These are phyloP conservation scores for Penicillium glabrum DNA, from an alignment of 2,329 filamentous ascomycete species.

Conservation along the genomic window DNA sequence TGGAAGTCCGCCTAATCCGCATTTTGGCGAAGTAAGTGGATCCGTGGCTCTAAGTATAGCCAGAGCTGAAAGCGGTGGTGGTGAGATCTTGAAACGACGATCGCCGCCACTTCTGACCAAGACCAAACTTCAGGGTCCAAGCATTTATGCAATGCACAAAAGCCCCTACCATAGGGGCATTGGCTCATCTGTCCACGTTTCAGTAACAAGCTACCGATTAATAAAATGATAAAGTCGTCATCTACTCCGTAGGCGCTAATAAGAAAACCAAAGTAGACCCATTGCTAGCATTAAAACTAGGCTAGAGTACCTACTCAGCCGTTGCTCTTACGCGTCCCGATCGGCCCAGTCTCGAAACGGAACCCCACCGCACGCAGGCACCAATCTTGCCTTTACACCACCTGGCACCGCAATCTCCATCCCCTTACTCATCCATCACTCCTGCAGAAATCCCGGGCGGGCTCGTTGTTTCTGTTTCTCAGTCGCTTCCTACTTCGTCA, in stretches of 20 bases:
- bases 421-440: slow-evolving; percentile 9
- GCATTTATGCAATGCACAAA: background rate
- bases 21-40: background rate
- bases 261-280: background rate
- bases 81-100: slow-evolving; percentile 20
- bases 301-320: slow-evolving; percentile 4
- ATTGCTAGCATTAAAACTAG: background rate
- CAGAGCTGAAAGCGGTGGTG: slow-evolving; percentile 13
- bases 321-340: slow-evolving; percentile 26
- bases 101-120: slow-evolving; percentile 6
- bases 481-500: background rate
- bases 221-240: no score
- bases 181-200: background rate
- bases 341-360: slow-evolving; percentile 27
- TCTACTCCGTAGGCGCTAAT: no score
- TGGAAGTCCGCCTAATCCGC: no score
- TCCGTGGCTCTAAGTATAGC: slow-evolving; percentile 11
- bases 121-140: slow-evolving; percentile 8
- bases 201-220: background rate
- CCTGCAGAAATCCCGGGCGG: slow-evolving; percentile 22
- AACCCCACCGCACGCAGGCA: slow-evolving; percentile 30
- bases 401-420: slow-evolving; percentile 1
- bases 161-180: background rate
- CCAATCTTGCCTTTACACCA: slow-evolving; percentile 11
- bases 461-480: slow-evolving; percentile 19